A percentile compares a stretch with the other conserved stretches of the same genome.
Evolutionary conservation across 2,329 filamentous ascomycete genomes (phyloP).

Genomic region (Talaromyces sp.): DNA sequence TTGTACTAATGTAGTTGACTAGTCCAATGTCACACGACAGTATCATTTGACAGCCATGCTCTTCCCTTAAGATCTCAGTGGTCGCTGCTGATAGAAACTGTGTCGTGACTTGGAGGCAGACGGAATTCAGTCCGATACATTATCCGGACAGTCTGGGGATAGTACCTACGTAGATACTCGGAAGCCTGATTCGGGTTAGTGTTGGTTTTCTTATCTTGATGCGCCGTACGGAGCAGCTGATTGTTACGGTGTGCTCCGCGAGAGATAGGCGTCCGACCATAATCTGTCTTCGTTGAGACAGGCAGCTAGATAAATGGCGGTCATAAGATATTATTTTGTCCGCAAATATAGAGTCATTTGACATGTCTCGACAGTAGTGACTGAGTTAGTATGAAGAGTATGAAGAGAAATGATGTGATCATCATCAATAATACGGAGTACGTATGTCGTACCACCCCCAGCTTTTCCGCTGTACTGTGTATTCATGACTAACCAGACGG

Average conservation of each 20-base stretch:
- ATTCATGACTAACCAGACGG: neutral
- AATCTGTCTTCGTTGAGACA: neutral
- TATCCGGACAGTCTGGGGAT: conserved; percentile 5
- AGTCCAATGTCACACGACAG: conserved; percentile 7
- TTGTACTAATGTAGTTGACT: neutral
- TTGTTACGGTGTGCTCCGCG: neutral
- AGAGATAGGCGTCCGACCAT: neutral
- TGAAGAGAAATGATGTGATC: neutral
- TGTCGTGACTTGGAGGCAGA: neutral
- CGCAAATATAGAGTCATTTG: neutral
- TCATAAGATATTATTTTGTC: neutral
- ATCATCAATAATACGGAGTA: neutral
- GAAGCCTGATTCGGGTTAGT: neutral
- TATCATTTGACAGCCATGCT: neutral
- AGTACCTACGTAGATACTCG: neutral
- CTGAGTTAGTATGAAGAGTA: too few relatives aligned
- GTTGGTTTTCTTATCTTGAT: neutral
- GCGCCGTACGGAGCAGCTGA: neutral
- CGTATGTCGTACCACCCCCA: neutral
- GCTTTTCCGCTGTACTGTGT: neutral
- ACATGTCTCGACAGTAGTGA: neutral
- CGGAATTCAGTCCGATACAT: neutral
- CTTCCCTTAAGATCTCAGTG: neutral
- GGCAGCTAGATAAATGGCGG: neutral
- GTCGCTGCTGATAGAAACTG: too few relatives aligned